These are phyloP conservation scores for Ophiocordyceps camponoti-saundersi DNA, from an alignment of 2,329 filamentous ascomycete genomes.

Conservation along the genomic window DNA sequence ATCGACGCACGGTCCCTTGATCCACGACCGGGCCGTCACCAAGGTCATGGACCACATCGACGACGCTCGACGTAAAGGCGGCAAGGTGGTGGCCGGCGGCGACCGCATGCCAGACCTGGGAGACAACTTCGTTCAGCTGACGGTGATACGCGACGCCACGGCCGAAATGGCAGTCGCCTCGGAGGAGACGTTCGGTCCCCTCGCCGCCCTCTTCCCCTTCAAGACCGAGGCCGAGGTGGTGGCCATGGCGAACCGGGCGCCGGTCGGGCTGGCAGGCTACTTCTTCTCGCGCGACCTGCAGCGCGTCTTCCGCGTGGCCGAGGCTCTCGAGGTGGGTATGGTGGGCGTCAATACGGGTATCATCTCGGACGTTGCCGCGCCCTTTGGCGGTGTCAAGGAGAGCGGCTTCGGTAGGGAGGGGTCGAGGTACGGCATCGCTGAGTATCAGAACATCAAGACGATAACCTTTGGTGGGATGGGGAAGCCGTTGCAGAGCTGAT, in stretches of 20 bases:
- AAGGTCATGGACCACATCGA: constrained; percentile 70
- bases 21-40: constrained; percentile 64
- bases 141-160: constrained; percentile 76
- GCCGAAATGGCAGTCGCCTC: constrained; percentile 65
- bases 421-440: constrained; percentile 57
- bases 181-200: constrained; percentile 92
- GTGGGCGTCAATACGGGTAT: constrained; percentile 67
- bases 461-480: constrained; percentile 35
- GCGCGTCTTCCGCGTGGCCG: constrained; percentile 43
- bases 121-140: constrained; percentile 76
- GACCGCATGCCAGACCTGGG: constrained; percentile 59
- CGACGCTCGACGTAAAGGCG: constrained; percentile 66
- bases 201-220: constrained; percentile 81
- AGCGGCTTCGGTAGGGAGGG: constrained; percentile 70
- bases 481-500: constrained; percentile 30
- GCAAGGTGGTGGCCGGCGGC: constrained; percentile 57
- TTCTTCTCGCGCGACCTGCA: constrained; percentile 61
- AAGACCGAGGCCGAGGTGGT: constrained; percentile 81
- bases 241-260: constrained; percentile 59
- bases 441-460: constrained; percentile 62
- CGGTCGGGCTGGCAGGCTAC: constrained; percentile 85
- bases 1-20: constrained; percentile 65
- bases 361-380: constrained; percentile 38
- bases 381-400: constrained; percentile 70
- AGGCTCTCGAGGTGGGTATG: constrained; percentile 71